A percentile compares a stretch with the other conserved stretches of the same genome.
phyloP scores from a whole-genome alignment of 2,329 filamentous ascomycete genomes.

The Massarina eburnea region DNA sequence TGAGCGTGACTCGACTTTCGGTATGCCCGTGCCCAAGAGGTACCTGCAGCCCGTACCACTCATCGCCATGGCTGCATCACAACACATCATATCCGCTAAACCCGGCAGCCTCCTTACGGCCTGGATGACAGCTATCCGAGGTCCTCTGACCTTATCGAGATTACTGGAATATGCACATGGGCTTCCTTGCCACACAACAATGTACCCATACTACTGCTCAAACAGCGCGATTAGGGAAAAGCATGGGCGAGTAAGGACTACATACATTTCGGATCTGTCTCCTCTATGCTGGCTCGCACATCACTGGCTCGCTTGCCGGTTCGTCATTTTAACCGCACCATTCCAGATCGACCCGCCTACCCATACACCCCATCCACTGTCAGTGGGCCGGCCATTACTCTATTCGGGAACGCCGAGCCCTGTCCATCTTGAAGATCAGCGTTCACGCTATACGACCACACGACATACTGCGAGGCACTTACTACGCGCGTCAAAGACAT shows the following conservation, averaged over 20 bases:
- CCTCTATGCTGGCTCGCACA: slow-evolving; percentile 5
- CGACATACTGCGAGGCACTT: slow-evolving; percentile 24
- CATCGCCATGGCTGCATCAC: slow-evolving; percentile 10
- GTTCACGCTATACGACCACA: slow-evolving; percentile 17
- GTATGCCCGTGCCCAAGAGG: not conserved
- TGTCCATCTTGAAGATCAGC: slow-evolving; percentile 14
- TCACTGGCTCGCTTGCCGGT: slow-evolving; percentile 25
- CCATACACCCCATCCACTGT: slow-evolving; percentile 5
- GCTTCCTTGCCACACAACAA: slow-evolving; percentile 4
- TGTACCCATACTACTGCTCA: slow-evolving; percentile 12
- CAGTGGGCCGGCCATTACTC: slow-evolving; percentile 20
- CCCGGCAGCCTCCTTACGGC: slow-evolving; percentile 5
- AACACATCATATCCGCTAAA: slow-evolving; percentile 7
- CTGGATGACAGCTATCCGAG: not conserved
- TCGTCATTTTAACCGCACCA: slow-evolving; percentile 24
- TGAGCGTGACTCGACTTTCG: not conserved
- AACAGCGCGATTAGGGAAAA: slow-evolving; percentile 9
- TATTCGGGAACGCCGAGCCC: slow-evolving; percentile 11
- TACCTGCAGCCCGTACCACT: slow-evolving; percentile 6
- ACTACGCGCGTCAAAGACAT: slow-evolving; percentile 6
- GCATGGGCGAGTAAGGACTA: slow-evolving; percentile 10
- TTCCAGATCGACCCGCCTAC: slow-evolving; percentile 20
- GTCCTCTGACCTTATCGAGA: slow-evolving; percentile 13
- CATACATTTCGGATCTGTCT: slow-evolving; percentile 14
- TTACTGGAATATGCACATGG: not conserved